Base-by-base conservation (phyloP, 2,329 filamentous ascomycete species). In the Fusarium musae region DNA sequence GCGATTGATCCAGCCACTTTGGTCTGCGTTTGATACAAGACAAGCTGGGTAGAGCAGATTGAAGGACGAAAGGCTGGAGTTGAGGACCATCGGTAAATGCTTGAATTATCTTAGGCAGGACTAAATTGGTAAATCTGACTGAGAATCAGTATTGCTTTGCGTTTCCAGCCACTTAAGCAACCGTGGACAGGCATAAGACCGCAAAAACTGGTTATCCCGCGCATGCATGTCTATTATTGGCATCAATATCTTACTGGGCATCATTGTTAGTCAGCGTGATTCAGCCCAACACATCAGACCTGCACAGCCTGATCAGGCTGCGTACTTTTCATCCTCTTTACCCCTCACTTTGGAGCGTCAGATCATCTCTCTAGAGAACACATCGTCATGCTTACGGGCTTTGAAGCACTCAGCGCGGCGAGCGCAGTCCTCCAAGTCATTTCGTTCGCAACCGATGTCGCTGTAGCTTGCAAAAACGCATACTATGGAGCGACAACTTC, bases 371-470 rank as follows among this genome's bases (percentile, higher is more conserved):
- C 13, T 0, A 16, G 19, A 47, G 8, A 3, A 0, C 1, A 6
- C 1, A 6, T 6, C 9, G 21, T 9, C 2, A 72, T 73, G 59
- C 4, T 23, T 0, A 60, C 62, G 0, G 62, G 71, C 2, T 13
- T 73, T 1, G 71, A 73, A 34, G 69, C 50, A 3, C 71, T 73
- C 6, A 57, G 71, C 4, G 66, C 63, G 0, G 72, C 69, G 0
- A 74, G 72, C 26, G 71, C 69, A 9, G 57, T 75, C 0, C 19
- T 75, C 4, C 71, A 75, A 52, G 53, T 74, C 3, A 65, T 72
- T 3, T 65, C 69, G 1, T 69, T 70, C 6, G 65, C 72, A 2
- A n/a, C 21, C 7, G 61, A 57, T 3, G 3, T 67, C 0, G 8
- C 11, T 5, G 26, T n/a, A 9, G 32, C 39, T 0, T 75, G 70